These are phyloP conservation scores for Pythium grandisporangium DNA, from an alignment of 352 stramenopile species.

Conservation along the genomic window DNA sequence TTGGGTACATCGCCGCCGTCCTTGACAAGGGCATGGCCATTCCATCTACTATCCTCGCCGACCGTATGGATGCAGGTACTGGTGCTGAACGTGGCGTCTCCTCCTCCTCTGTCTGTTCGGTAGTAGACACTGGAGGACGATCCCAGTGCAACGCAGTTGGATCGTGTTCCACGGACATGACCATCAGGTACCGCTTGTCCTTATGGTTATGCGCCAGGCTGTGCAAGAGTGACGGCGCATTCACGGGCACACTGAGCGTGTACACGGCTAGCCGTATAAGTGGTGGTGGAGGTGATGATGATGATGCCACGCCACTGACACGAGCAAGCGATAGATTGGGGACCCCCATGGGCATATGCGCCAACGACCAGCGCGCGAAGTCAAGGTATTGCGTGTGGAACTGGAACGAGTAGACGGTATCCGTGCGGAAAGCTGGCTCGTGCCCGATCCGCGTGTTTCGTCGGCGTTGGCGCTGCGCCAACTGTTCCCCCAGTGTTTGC, in stretches of 20 bases:
- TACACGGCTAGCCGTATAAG: conserved; percentile 42
- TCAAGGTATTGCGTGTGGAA: conserved; percentile 40
- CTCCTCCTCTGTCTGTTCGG: too few relatives aligned
- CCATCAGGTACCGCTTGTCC: conserved; percentile 36
- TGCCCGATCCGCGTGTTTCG: conserved; percentile 6
- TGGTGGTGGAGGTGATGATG: too few relatives aligned
- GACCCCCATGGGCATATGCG: conserved; percentile 34
- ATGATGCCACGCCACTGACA: too few relatives aligned
- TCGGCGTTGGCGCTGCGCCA: conserved; percentile 14
- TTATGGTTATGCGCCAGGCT: conserved; percentile 12
- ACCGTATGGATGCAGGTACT: not conserved
- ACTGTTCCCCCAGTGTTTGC: conserved; percentile 25
- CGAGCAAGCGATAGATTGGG: too few relatives aligned
- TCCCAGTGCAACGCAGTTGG: too few relatives aligned
- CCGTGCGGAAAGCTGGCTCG: conserved; percentile 19
- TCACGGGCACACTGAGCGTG: conserved; percentile 7
- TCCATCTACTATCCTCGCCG: too few relatives aligned
- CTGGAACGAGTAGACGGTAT: conserved; percentile 50
- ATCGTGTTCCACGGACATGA: conserved; percentile 30
- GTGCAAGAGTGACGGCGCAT: not conserved
- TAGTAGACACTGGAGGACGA: too few relatives aligned
- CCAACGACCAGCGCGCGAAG: conserved; percentile 34
- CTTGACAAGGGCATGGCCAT: too few relatives aligned
- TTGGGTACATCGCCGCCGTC: too few relatives aligned
- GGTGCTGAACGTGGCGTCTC: not conserved